Conservation (phyloP, 768 basidiomycete species). For the Trichaptum fuscoviolaceum region DNA sequence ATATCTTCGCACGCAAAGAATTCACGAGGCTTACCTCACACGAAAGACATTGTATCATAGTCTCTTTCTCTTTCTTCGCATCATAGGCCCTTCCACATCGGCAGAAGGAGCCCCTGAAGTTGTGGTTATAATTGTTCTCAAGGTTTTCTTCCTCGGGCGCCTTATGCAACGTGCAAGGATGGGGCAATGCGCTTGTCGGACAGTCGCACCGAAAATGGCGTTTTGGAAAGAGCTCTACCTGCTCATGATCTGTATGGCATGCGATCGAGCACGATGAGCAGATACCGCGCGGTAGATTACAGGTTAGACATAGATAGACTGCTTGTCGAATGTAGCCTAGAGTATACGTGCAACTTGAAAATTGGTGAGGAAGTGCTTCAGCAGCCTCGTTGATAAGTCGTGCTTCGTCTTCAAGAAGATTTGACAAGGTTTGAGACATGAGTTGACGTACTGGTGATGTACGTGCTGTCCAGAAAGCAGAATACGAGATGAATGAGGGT, state of each 20-base stretch:
- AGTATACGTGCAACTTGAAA: slow-evolving; percentile 37
- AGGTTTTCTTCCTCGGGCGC: slow-evolving; percentile 48
- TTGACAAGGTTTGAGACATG: not conserved
- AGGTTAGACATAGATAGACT: slow-evolving; percentile 77
- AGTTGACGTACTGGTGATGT: not conserved
- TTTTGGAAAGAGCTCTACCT: slow-evolving; percentile 84
- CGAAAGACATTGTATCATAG: slow-evolving; percentile 83
- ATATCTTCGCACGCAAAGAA: not conserved
- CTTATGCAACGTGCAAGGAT: slow-evolving; percentile 60
- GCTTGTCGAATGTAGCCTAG: slow-evolving; percentile 57
- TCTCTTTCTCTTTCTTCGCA: slow-evolving; percentile 66
- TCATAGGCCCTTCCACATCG: slow-evolving; percentile 71
- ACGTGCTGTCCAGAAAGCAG: not conserved
- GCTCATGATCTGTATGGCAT: slow-evolving; percentile 83
- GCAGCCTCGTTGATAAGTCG: slow-evolving; percentile 34
- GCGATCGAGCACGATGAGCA: slow-evolving; percentile 84
- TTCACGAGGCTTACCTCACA: slow-evolving; percentile 56
- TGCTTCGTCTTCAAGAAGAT: slow-evolving; percentile 15
- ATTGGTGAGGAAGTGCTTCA: slow-evolving; percentile 36
- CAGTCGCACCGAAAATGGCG: slow-evolving; percentile 82
- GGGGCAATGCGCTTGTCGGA: slow-evolving; percentile 58
- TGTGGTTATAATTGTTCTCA: slow-evolving; percentile 64
- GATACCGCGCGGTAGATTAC: slow-evolving; percentile 60
- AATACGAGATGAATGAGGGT: not conserved
- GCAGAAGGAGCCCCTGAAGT: slow-evolving; percentile 69